Conservation (phyloP, 2,329 filamentous ascomycete species). For the Fusarium penzigii region DNA sequence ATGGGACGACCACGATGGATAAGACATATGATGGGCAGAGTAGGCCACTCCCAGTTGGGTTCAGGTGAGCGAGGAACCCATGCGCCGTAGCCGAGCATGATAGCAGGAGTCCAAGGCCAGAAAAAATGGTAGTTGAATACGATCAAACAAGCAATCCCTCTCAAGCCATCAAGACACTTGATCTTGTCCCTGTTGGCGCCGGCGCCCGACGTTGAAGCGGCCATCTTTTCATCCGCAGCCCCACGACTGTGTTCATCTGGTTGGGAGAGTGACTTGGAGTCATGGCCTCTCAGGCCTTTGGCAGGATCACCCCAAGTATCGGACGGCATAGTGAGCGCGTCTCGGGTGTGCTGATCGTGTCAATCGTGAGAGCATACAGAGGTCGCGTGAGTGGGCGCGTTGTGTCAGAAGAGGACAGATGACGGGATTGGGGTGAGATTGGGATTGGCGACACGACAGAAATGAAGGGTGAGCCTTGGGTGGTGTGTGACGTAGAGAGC, state of each 20-base stretch:
- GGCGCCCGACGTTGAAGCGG: not conserved
- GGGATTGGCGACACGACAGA: too few species aligned
- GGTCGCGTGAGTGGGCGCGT: not conserved
- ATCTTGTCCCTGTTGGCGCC: constrained; percentile 35
- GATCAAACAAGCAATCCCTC: constrained; percentile 43
- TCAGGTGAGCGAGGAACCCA: constrained; percentile 37
- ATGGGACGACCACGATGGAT: constrained; percentile 42
- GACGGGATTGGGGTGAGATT: not conserved
- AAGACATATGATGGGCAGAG: constrained; percentile 42
- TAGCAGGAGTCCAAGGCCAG: constrained; percentile 42
- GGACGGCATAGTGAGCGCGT: not conserved
- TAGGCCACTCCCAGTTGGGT: constrained; percentile 34
- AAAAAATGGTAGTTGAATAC: constrained; percentile 47
- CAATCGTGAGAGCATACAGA: not conserved
- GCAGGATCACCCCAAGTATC: not conserved
- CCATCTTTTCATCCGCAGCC: not conserved
- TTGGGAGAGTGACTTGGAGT: not conserved
- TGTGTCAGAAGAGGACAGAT: not conserved
- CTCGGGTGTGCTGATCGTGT: not conserved
- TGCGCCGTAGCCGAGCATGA: constrained; percentile 43
- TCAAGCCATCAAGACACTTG: constrained; percentile 41
- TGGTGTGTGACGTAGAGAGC: too few species aligned
- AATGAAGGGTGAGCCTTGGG: too few species aligned
- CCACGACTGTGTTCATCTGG: not conserved
- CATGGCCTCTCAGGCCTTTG: not conserved